A percentile compares a stretch with the other conserved stretches of the same genome.
Evolutionary conservation across 768 basidiomycete species (phyloP).

Genomic region (Podaxis mareebaensis): DNA sequence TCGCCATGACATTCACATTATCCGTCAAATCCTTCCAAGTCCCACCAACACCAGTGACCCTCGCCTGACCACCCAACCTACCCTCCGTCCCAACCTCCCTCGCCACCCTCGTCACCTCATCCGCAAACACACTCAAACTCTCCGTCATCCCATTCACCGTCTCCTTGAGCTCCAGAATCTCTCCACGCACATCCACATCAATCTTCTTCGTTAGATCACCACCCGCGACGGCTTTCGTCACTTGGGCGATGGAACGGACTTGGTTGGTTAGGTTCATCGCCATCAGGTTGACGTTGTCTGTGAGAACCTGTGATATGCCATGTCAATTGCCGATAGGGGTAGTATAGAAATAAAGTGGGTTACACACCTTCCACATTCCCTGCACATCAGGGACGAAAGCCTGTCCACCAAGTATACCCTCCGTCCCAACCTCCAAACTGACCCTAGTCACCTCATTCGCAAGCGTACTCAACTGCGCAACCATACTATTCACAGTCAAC

Average conservation of each 20-base stretch:
- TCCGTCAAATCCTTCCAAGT: slow-evolving; percentile 98
- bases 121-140: slow-evolving; percentile 80
- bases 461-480: slow-evolving; percentile 71
- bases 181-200: slow-evolving; percentile 87
- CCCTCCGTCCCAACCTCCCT: slow-evolving; percentile 98
- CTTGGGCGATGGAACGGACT: slow-evolving; percentile 83
- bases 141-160: slow-evolving; percentile 97
- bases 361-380: slow-evolving; percentile 85
- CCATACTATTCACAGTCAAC: slow-evolving; percentile 88
- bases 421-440: slow-evolving; percentile 87
- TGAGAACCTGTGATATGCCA: slow-evolving; percentile 26
- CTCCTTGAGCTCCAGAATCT: slow-evolving; percentile 87
- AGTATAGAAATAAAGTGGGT: no score
- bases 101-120: slow-evolving; percentile 82
- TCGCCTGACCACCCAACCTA: slow-evolving; percentile 89
- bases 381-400: slow-evolving; percentile 90
- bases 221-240: slow-evolving; percentile 92
- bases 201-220: slow-evolving; percentile 95
- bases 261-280: slow-evolving; percentile 90
- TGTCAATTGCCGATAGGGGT: no score
- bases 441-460: slow-evolving; percentile 90
- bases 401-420: slow-evolving; percentile 93
- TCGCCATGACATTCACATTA: slow-evolving; percentile 95
- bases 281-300: slow-evolving; percentile 88
- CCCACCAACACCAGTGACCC: slow-evolving; percentile 92